These are phyloP conservation scores for Rheum nobile DNA, from an alignment of 148 eudicot species.

Conservation along the genomic window DNA sequence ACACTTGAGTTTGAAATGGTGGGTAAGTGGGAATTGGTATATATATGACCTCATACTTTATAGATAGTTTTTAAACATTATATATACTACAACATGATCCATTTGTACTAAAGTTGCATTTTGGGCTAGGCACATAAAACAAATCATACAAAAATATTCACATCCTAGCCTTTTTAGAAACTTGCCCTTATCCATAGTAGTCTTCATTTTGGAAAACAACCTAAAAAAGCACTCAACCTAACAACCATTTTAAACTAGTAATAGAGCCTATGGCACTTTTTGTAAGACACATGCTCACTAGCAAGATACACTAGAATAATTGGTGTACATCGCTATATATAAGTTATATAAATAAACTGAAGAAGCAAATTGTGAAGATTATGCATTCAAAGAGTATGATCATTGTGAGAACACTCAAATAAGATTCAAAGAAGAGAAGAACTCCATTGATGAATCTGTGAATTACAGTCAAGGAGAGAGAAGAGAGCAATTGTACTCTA, in stretches of 20 bases:
- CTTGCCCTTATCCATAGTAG: conserved; percentile 1
- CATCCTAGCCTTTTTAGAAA: background rate
- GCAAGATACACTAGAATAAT: too few species aligned
- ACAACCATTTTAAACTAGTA: background rate
- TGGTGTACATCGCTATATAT: too few species aligned
- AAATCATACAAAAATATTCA: background rate
- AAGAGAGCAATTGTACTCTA: too few species aligned
- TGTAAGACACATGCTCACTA: too few species aligned
- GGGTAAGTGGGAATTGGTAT: background rate
- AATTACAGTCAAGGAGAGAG: too few species aligned
- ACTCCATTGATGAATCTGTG: too few species aligned
- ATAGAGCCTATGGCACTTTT: too few species aligned
- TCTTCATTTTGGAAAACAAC: background rate
- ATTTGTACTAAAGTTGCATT: background rate
- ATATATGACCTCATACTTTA: conserved; percentile 4
- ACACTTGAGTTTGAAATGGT: background rate
- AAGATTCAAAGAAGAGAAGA: too few species aligned
- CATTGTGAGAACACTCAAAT: too few species aligned
- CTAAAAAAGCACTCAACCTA: background rate
- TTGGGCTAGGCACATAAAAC: background rate
- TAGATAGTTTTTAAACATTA: background rate
- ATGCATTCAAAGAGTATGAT: too few species aligned
- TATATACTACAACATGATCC: background rate
- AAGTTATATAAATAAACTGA: too few species aligned
- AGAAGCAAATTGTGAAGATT: too few species aligned